Evolutionary conservation across 345 rosid species (phyloP).

Genomic region (Aquilaria yunnanensis): DNA sequence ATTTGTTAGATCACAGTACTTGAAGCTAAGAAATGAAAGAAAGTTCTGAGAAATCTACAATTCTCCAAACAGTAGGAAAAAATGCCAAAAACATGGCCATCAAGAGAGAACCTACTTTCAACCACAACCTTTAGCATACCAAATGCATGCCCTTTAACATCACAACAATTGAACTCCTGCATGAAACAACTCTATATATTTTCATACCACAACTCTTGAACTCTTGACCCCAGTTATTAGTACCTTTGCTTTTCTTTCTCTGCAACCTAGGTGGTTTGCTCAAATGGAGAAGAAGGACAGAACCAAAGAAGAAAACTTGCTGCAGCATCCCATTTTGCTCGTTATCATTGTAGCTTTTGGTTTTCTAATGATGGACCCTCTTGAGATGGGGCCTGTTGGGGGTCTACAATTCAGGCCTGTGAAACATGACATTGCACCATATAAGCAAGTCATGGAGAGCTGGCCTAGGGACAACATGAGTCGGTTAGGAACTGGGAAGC

Average conservation of each 20-base stretch:
- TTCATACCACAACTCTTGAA: conserved; percentile 1
- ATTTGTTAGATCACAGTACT: too few relatives aligned
- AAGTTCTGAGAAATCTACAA: too few relatives aligned
- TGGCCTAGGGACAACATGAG: conserved; percentile 88
- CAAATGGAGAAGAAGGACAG: conserved; percentile 54
- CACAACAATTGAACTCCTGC: conserved; percentile 11
- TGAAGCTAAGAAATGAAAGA: too few relatives aligned
- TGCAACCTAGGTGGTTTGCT: neutral
- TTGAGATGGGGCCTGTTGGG: conserved; percentile 69
- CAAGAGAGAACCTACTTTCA: conserved; percentile 19
- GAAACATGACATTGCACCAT: conserved; percentile 83
- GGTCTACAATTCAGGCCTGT: conserved; percentile 75
- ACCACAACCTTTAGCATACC: conserved; percentile 10
- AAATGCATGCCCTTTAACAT: conserved; percentile 22
- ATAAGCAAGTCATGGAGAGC: conserved; percentile 64
- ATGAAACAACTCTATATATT: neutral
- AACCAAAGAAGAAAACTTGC: conserved; percentile 23
- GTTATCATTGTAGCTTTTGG: conserved; percentile 44
- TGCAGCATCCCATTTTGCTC: conserved; percentile 47
- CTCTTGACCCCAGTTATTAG: neutral
- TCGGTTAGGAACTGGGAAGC: conserved; percentile 51
- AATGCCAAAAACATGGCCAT: conserved; percentile 17
- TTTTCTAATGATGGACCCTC: conserved; percentile 60
- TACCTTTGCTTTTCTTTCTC: neutral
- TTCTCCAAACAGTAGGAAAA: too few relatives aligned